Evolutionary conservation across 306 rosid genomes (phyloP).

Genomic region (Prunus campanulata): DNA sequence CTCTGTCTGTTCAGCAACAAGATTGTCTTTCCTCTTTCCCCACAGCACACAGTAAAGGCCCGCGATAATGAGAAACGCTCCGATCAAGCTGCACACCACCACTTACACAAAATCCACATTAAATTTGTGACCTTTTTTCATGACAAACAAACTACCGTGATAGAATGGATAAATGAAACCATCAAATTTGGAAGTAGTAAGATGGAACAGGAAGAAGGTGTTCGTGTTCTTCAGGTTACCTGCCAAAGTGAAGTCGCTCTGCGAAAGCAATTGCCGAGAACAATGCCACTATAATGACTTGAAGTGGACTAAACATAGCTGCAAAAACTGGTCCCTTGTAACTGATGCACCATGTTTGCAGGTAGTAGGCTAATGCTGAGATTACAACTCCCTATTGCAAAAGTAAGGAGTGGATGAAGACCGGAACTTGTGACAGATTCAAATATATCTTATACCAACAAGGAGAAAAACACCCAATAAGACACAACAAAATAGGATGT

Average conservation of each 20-base stretch:
- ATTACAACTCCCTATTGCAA: conserved; percentile 27
- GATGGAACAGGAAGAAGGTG: neutral
- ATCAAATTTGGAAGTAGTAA: neutral
- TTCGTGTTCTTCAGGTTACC: conserved; percentile 16
- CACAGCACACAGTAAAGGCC: conserved; percentile 38
- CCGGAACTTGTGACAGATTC: neutral
- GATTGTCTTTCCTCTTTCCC: conserved; percentile 26
- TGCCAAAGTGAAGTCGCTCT: conserved; percentile 30
- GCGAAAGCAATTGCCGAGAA: conserved; percentile 35
- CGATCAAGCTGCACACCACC: conserved; percentile 23
- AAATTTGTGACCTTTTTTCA: neutral
- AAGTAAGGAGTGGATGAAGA: neutral
- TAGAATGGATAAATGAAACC: neutral
- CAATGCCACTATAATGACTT: conserved; percentile 20
- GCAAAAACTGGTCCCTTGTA: conserved; percentile 39
- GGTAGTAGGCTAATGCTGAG: conserved; percentile 24
- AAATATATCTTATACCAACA: neutral
- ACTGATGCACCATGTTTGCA: conserved; percentile 40
- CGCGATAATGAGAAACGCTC: conserved; percentile 24
- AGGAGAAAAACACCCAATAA: neutral
- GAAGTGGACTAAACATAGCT: conserved; percentile 39
- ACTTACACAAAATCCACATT: neutral
- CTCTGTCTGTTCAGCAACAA: neutral
- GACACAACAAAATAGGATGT: too few relatives aligned
- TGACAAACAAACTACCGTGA: neutral